phyloP scores from a whole-genome alignment of 768 basidiomycete species.

The Boletales sp. region DNA sequence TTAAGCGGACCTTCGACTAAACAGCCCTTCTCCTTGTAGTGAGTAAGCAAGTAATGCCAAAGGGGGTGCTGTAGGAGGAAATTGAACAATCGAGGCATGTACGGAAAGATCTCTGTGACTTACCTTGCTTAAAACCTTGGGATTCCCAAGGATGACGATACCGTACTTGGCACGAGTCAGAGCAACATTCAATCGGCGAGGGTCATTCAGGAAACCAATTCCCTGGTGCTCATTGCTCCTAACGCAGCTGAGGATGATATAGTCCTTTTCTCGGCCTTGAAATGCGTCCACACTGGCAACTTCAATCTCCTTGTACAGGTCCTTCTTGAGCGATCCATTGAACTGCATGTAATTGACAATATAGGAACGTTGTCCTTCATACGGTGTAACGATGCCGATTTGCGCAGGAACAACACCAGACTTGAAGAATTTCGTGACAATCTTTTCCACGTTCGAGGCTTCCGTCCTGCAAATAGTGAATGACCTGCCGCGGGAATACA shows the following conservation, averaged over 20 bases:
- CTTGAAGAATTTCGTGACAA: slow-evolving; percentile 99
- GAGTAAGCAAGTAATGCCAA: slow-evolving; percentile 97
- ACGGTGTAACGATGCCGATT: slow-evolving; percentile 98
- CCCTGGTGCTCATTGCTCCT: slow-evolving; percentile 99
- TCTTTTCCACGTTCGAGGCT: slow-evolving; percentile 99
- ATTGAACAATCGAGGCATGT: slow-evolving; percentile 10
- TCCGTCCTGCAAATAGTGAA: slow-evolving; percentile 67
- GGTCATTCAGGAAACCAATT: slow-evolving; percentile 98
- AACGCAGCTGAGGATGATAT: slow-evolving; percentile 97
- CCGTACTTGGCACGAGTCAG: slow-evolving; percentile 98
- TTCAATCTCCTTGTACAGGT: slow-evolving; percentile 98
- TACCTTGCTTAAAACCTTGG: slow-evolving; percentile 98
- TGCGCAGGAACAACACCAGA: slow-evolving; percentile 93
- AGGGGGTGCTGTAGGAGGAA: slow-evolving; percentile 73
- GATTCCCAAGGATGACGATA: slow-evolving; percentile 99
- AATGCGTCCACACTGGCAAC: slow-evolving; percentile 99
- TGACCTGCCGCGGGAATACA: neutral
- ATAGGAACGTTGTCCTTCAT: slow-evolving; percentile 97
- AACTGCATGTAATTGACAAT: slow-evolving; percentile 99
- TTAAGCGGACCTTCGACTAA: slow-evolving; percentile 96
- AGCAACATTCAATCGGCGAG: slow-evolving; percentile 92
- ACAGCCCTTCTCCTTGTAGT: slow-evolving; percentile 93
- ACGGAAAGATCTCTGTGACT: slow-evolving; percentile 15
- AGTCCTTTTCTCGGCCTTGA: slow-evolving; percentile 99
- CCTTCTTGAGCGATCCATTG: slow-evolving; percentile 99